Evolutionary conservation across 495 filamentous ascomycete species (phyloP).

Genomic region (Daldinia loculata): DNA sequence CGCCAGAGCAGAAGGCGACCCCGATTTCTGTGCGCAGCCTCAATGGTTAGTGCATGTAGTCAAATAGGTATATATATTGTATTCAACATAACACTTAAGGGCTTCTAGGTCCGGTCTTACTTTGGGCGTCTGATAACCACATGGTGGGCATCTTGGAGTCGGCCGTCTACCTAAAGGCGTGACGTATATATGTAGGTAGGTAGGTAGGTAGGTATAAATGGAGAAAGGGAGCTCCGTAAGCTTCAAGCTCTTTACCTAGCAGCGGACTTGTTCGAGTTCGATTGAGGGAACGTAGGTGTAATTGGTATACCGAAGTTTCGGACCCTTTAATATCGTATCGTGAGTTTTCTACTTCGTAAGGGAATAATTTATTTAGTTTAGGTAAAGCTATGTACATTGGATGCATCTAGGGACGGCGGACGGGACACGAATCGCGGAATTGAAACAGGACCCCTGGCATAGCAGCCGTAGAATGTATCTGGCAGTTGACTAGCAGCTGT

Average conservation of each 20-base stretch:
- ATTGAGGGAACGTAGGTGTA: too few species aligned
- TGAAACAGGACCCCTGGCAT: not conserved
- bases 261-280: too few species aligned
- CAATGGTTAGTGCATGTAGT: conserved; percentile 20
- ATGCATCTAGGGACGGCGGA: conserved; percentile 15
- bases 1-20: conserved; percentile 93
- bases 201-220: not conserved
- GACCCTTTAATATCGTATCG: not conserved
- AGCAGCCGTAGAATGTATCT: conserved; percentile 24
- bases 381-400: not conserved
- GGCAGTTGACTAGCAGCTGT: not conserved
- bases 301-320: conserved; percentile 2
- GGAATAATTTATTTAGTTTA: conserved; percentile 7
- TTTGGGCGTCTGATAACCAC: conserved; percentile 97
- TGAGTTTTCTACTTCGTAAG: conserved; percentile 5
- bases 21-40: conserved; percentile 76
- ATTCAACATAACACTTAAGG: not conserved
- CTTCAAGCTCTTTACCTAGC: not conserved
- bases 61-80: too few species aligned
- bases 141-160: conserved; percentile 64
- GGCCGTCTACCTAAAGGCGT: not conserved
- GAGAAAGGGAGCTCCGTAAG: not conserved
- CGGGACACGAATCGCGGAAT: conserved; percentile 39
- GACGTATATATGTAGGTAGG: not conserved
- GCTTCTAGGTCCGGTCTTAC: conserved; percentile 59